Percentiles rank a stretch among this genome's conserved stretches.
Conservation (phyloP, 108 stramenopile species). For the Skeletonema grethae region DNA sequence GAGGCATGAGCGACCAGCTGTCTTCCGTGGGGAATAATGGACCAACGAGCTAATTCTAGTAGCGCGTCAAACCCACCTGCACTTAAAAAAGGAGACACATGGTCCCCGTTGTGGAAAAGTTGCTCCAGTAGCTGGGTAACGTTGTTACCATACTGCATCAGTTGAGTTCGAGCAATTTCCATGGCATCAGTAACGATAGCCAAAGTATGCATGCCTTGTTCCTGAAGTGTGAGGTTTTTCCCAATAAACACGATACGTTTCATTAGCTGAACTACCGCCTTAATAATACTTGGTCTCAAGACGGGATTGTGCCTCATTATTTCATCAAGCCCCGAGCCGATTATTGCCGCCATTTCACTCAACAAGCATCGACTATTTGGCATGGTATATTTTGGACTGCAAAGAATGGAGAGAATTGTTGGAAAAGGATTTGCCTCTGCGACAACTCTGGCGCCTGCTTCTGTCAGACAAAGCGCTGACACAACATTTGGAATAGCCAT, state of each 20-base stretch:
- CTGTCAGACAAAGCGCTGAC: conserved; percentile 86
- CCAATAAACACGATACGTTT: conserved; percentile 67
- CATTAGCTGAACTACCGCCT: conserved; percentile 73
- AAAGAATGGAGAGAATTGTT: conserved; percentile 73
- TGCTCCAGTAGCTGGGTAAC: conserved; percentile 89
- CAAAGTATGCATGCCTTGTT: conserved; percentile 25
- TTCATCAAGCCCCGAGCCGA: conserved; percentile 92
- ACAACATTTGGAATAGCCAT: conserved; percentile 92
- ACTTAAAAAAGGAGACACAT: conserved; percentile 73
- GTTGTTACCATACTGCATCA: conserved; percentile 87
- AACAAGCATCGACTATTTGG: conserved; percentile 81
- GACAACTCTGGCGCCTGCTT: conserved; percentile 76
- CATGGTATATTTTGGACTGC: conserved; percentile 87
- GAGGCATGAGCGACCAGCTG: conserved; percentile 78
- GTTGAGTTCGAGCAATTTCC: conserved; percentile 67
- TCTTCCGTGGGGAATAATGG: conserved; percentile 64
- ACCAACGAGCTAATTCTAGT: conserved; percentile 64
- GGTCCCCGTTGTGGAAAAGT: conserved; percentile 80
- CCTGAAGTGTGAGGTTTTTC: conserved; percentile 45
- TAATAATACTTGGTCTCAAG: conserved; percentile 64
- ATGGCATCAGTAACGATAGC: conserved; percentile 22
- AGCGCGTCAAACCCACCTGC: conserved; percentile 81
- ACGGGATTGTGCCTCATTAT: conserved; percentile 89
- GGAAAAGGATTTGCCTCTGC: conserved; percentile 86
- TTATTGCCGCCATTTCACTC: conserved; percentile 84